These are phyloP conservation scores for Penicillium crystallinum DNA, from an alignment of 495 filamentous ascomycete genomes.

Conservation along the genomic window DNA sequence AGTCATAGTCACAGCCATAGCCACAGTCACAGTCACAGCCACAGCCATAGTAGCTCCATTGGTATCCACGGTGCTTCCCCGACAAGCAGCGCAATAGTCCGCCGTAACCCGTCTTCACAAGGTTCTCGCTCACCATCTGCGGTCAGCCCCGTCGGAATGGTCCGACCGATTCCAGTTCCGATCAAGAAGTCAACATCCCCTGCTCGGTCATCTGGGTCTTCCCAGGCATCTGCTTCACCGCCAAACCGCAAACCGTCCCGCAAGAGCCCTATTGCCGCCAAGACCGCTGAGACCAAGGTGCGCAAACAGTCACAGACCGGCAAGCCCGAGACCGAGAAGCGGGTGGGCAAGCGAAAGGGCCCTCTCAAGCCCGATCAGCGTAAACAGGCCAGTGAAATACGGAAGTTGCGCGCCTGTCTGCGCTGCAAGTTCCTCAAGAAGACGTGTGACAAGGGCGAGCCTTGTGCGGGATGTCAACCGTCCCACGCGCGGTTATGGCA, in stretches of 20 bases:
- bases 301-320: slow-evolving; percentile 64
- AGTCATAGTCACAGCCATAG: slow-evolving; percentile 21
- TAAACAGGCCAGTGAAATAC: slow-evolving; percentile 89
- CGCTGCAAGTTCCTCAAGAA: slow-evolving; percentile 99
- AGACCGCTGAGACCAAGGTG: slow-evolving; percentile 74
- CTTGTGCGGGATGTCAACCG: slow-evolving; percentile 86
- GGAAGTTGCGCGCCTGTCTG: slow-evolving; percentile 84
- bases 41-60: slow-evolving; percentile 31
- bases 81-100: slow-evolving; percentile 36
- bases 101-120: slow-evolving; percentile 35
- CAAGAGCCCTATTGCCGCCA: slow-evolving; percentile 72
- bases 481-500: slow-evolving; percentile 92
- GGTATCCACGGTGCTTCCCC: slow-evolving; percentile 23
- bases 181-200: slow-evolving; percentile 64
- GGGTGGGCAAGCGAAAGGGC: slow-evolving; percentile 78
- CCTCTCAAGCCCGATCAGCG: slow-evolving; percentile 88
- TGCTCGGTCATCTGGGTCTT: slow-evolving; percentile 49
- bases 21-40: slow-evolving; percentile 16
- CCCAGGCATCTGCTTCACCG: slow-evolving; percentile 58
- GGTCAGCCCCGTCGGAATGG: slow-evolving; percentile 63
- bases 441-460: slow-evolving; percentile 93
- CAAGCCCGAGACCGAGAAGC: slow-evolving; percentile 83
- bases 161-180: slow-evolving; percentile 57
- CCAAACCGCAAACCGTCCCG: slow-evolving; percentile 61
- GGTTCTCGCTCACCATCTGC: slow-evolving; percentile 47